A percentile compares a stretch with the other conserved stretches of the same genome.
Evolutionary conservation across 2,329 filamentous ascomycete genomes (phyloP).

Genomic region (Xylariaceae sp.): DNA sequence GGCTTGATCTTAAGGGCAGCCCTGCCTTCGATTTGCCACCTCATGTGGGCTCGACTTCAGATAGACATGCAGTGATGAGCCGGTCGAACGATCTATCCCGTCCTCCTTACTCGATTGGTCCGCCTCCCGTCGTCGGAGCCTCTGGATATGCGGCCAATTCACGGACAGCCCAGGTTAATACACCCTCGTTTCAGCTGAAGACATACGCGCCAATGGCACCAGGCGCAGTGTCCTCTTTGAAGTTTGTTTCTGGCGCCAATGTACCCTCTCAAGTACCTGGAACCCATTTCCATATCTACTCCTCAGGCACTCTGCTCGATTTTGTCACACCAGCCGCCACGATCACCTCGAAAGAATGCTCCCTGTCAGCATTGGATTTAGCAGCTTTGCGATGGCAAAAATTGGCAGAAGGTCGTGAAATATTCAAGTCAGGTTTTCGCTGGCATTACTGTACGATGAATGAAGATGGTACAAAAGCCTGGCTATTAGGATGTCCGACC

Average conservation of each 20-base stretch:
- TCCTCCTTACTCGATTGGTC: constrained; percentile 56
- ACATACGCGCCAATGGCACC: constrained; percentile 84
- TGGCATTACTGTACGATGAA: constrained; percentile 99
- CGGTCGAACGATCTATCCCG: constrained; percentile 58
- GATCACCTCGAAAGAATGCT: constrained; percentile 85
- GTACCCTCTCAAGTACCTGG: constrained; percentile 89
- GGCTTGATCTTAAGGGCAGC: constrained; percentile 91
- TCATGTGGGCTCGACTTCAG: constrained; percentile 55
- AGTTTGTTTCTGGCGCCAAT: constrained; percentile 85
- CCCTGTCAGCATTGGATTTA: constrained; percentile 86
- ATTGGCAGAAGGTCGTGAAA: constrained; percentile 89
- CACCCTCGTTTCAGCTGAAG: constrained; percentile 69
- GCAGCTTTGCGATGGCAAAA: constrained; percentile 91
- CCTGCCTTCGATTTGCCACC: constrained; percentile 81
- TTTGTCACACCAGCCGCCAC: constrained; percentile 92
- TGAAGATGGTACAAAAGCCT: constrained; percentile 92
- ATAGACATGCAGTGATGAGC: constrained; percentile 51
- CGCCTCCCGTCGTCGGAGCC: constrained; percentile 59
- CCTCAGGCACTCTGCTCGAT: constrained; percentile 89
- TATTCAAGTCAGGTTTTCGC: constrained; percentile 89
- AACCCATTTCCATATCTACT: constrained; percentile 94
- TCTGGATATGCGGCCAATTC: constrained; percentile 73
- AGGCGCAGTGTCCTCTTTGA: constrained; percentile 86
- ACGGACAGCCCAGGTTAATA: constrained; percentile 69
- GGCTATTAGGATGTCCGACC: constrained; percentile 90